Percentiles rank a stretch among this genome's conserved stretches.
Evolutionary conservation across 2,329 filamentous ascomycete genomes (phyloP).

Genomic region (Berkeleyomyces basicola): DNA sequence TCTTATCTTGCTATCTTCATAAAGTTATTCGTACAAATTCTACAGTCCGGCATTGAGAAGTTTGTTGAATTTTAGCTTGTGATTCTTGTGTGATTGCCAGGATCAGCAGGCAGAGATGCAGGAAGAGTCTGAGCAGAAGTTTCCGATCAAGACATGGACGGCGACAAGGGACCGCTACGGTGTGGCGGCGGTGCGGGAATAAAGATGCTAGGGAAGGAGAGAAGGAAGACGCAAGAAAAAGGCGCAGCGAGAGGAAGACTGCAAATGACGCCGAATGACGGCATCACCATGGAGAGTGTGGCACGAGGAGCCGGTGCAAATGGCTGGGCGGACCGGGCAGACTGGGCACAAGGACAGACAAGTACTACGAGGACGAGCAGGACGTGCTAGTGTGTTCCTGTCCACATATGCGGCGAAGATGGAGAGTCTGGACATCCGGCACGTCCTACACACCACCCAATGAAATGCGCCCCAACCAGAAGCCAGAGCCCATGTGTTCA

Average conservation of each 20-base stretch:
- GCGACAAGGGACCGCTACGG: neutral
- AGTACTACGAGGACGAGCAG: no score
- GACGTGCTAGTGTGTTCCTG: no score
- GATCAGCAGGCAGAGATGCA: neutral
- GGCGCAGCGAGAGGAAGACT: neutral
- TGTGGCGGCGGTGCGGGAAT: neutral
- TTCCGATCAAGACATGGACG: neutral
- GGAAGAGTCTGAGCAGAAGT: neutral
- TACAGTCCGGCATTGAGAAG: neutral
- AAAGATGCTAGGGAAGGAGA: neutral
- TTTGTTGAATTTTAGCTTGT: neutral
- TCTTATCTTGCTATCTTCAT: neutral
- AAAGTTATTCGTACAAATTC: neutral
- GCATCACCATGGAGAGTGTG: neutral
- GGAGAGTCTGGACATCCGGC: no score
- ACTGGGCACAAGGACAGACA: no score
- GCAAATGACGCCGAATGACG: neutral
- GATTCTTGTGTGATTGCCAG: neutral
- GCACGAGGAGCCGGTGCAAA: no score
- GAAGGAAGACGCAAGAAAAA: neutral
- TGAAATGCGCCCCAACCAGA: neutral
- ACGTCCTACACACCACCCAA: neutral
- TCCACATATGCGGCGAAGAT: no score
- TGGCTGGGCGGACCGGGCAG: no score
- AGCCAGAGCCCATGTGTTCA: neutral